Base-by-base conservation (phyloP, 1,284 basidiomycete species). In the Cutaneotrichosporon sp. region DNA sequence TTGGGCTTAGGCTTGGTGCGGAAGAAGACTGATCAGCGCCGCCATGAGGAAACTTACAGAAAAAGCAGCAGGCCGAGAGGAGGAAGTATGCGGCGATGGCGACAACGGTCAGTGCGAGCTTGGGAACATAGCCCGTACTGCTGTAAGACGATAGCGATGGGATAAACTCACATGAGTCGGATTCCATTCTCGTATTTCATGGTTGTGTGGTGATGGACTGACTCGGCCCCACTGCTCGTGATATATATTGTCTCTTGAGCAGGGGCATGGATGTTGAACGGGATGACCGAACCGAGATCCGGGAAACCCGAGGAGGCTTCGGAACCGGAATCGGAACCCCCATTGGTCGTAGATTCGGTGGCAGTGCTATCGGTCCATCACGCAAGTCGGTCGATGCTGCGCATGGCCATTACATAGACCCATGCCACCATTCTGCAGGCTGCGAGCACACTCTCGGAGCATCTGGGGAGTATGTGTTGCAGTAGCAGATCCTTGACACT, bases 71-170 rank as follows among this genome's bases (percentile, higher is more conserved):
- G 6, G 46, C 42, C 18, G 67, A 61, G 22, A 72, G 55, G 10
- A 67, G 26, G 5, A 56, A 62, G 36, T 65, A 73, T 5, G 49
- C 30, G 6, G 53, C 67, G 16, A 73, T 51, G 13, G 68, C 69
- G 22, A 68, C 52, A 11, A 61, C 57, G 5, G 67, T 62, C 5
- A 68, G 61, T 13, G 51, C 56, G 13, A 65, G 18, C 22, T 65
- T 66, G 16, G 72, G 72, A 13, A 69, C 60, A 40, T 69, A 73
- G 10, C 72, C 72, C 13, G 68, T 65, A 46, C 72, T 74, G 61
- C 49, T 32, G 30, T 52, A 13, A 52, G 30, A 11, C 14, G 26
- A 13, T 5, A 13, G 1, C 30, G 13, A 31, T 14, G 50, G 13
- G 26, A 8, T 18, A 11, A 6, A 2, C 50, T 52, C 22, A 52